Evolutionary conservation across 2,329 filamentous ascomycete species (phyloP), one percentile per base, ranked within the genome.

Genomic region (Pseudogymnoascus sp.): DNA sequence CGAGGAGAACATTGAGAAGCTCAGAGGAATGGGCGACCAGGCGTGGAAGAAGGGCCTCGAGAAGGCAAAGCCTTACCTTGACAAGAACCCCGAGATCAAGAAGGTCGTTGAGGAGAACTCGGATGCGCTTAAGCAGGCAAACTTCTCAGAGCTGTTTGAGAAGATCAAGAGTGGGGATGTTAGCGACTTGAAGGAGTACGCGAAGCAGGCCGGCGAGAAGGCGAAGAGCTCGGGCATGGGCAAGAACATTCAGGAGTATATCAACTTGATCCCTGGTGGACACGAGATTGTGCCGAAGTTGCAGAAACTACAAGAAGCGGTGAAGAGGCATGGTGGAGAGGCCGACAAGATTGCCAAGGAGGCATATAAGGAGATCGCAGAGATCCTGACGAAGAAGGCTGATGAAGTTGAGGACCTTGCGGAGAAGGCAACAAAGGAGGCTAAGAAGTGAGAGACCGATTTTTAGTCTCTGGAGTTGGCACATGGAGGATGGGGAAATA

Each of bases 61-160:
- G 72, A 77, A 89, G 72, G 84, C 82, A 34, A 84, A 88, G 75
- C 86, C 87, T 0, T 81, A 83, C 61, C 78, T 91, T 0, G 86
- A 90, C 65, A 90, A 90, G 78, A 88, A 82, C 72, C 86, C 87
- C n/a, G 77, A 88, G 74, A 74, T 89, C 61, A 90, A 89, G 76
- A 77, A 89, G 72, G 71, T 90, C 0, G 70, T 91, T 1, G 85
- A 89, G 75, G 76, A 87, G 68, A 91, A 92, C 71, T 77, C 79
- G 52, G 83, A 88, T 60, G 72, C 78, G 0, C 73, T 92, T 56
- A 89, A 87, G 75, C 74, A 82, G 63, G 86, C 86, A 13, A 86
- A 90, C 65, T 73, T 82, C 12, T 74, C 76, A 57, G 82, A 89
- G 65, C 71, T 89, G 0, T 86, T 85, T 67, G 74, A 82, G 58